Evolutionary conservation across 768 basidiomycete species (phyloP), one percentile per base, ranked within the genome.

Genomic region (Chalciporus chontae): DNA sequence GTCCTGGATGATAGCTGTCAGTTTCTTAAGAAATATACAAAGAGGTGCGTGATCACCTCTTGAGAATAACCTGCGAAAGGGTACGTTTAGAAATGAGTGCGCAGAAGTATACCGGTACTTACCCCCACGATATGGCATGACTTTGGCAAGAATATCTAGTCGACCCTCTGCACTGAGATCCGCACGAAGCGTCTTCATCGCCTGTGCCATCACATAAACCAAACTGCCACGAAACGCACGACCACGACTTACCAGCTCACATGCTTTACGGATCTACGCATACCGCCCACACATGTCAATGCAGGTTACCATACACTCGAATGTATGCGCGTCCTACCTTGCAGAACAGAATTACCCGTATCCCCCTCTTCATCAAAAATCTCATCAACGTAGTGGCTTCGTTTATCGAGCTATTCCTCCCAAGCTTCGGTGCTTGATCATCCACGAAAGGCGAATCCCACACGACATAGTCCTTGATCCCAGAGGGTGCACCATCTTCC

Each of bases 321-420:
- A 4, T 38, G 27, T 5, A 27, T 36, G 34, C 34, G 15, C 23
- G 1, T 27, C 21, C 14, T 45, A 85, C 90, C 73, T 89, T 87
- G 73, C 90, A 93, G 63, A 94, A 95, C n/a, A 95, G 68, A 52
- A 95, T 93, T 5, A 85, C 83, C 27, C 90, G 74, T 26, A 93
- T 66, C 3, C 92, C 92, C 3, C 79, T 76, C 51, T 84, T 84
- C 87, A 95, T 90, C 44, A 94, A 69, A 63, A 80, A 90, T 40
- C 79, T 73, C 83, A 93, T 90, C 40, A 94, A 55, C 3, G 69
- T 63, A 2, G 80, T 84, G 3, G 89, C 86, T 59, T 95, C 87
- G 3, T 72, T 69, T 50, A 91, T 71, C 6, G 88, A 70, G 50
- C 79, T 81, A 11, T 72, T 63, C 34, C 78, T 73, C 0, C 85